phyloP scores from a whole-genome alignment of 169 alveolate species.

The Eimeria acervulina region DNA sequence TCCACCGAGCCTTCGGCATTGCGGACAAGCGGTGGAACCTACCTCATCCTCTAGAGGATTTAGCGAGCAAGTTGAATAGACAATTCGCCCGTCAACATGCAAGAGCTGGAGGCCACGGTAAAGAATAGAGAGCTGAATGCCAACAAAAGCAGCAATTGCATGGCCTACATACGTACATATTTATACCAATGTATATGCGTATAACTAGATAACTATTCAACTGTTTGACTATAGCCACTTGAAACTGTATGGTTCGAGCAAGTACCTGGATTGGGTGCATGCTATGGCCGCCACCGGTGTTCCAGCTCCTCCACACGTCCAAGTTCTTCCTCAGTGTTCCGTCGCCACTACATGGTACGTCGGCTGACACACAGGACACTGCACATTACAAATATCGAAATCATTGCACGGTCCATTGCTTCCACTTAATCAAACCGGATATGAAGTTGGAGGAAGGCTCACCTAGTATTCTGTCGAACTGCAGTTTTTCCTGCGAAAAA shows the following conservation, averaged over 20 bases:
- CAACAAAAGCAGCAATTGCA: slow-evolving; percentile 76
- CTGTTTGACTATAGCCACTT: background rate
- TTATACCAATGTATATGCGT: slow-evolving; percentile 85
- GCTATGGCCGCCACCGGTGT: slow-evolving; percentile 66
- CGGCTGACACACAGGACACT: slow-evolving; percentile 84
- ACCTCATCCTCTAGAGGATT: slow-evolving; percentile 98
- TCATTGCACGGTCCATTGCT: background rate
- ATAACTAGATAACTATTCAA: background rate
- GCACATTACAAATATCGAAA: background rate
- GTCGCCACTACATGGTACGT: slow-evolving; percentile 98
- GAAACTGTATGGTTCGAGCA: background rate
- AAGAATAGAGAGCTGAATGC: slow-evolving; percentile 90
- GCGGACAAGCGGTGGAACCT: background rate
- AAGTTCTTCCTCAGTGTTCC: slow-evolving; percentile 97
- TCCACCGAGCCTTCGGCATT: background rate
- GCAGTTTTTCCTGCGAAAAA: slow-evolving; percentile 38
- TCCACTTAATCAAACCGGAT: background rate
- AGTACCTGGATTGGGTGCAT: slow-evolving; percentile 81
- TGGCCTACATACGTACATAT: slow-evolving; percentile 82
- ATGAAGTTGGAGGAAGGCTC: background rate
- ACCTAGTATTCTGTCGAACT: slow-evolving; percentile 73
- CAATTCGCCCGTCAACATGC: slow-evolving; percentile 91
- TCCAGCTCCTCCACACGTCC: slow-evolving; percentile 90
- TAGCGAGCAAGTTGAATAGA: slow-evolving; percentile 96
- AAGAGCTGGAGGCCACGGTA: slow-evolving; percentile 92